phyloP scores from a whole-genome alignment of 345 rosid species.

The Limnanthes douglasii region DNA sequence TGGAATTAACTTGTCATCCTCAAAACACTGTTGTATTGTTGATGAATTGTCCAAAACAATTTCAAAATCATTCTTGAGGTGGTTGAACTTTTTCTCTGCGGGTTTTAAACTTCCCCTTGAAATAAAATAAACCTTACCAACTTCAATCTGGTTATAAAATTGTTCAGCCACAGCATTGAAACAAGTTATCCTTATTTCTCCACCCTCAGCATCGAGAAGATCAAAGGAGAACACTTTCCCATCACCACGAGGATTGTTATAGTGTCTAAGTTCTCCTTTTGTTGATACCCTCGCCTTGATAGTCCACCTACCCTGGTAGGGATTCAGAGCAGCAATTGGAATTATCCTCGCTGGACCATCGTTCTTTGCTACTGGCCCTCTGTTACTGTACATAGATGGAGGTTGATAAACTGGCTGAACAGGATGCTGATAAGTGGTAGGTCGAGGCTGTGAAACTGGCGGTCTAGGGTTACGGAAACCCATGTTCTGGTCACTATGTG shows the following conservation, averaged over 20 bases:
- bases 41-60: slow-evolving; percentile 49
- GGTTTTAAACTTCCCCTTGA: slow-evolving; percentile 69
- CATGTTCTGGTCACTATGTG: slow-evolving; percentile 15
- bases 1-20: slow-evolving; percentile 64
- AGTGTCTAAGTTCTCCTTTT: slow-evolving; percentile 64
- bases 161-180: slow-evolving; percentile 77
- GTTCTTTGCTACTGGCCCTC: slow-evolving; percentile 55
- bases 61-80: slow-evolving; percentile 71
- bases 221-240: slow-evolving; percentile 89
- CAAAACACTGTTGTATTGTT: slow-evolving; percentile 45
- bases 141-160: slow-evolving; percentile 61
- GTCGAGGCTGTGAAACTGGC: slow-evolving; percentile 24
- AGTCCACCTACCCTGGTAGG: slow-evolving; percentile 87
- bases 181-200: slow-evolving; percentile 92
- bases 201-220: slow-evolving; percentile 79
- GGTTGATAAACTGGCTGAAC: slow-evolving; percentile 28
- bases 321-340: slow-evolving; percentile 78
- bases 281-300: slow-evolving; percentile 83
- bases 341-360: slow-evolving; percentile 56
- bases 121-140: slow-evolving; percentile 62
- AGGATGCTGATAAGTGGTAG: slow-evolving; percentile 12
- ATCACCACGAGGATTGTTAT: slow-evolving; percentile 64
- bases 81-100: slow-evolving; percentile 78
- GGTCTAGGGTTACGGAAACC: slow-evolving; percentile 25
- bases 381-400: slow-evolving; percentile 45